phyloP scores from a whole-genome alignment of 2,329 filamentous ascomycete species.

The Purpureocillium lavendulum region DNA sequence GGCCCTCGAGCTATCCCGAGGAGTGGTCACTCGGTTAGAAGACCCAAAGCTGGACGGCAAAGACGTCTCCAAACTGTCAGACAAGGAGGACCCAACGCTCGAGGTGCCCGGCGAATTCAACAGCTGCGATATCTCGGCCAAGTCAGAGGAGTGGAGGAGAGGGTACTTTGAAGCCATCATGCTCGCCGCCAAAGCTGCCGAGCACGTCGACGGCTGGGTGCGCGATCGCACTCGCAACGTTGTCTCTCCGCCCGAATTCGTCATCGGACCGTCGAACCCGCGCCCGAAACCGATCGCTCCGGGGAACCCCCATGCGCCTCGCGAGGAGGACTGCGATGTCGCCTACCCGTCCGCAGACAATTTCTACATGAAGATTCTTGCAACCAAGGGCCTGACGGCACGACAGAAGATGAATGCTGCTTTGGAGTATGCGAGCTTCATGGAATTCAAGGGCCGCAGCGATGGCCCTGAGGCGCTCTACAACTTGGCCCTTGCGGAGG shows the following conservation, averaged over 20 bases:
- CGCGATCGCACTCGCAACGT: slow-evolving; percentile 57
- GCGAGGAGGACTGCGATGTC: slow-evolving; percentile 65
- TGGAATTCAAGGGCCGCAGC: slow-evolving; percentile 64
- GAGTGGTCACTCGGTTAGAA: slow-evolving; percentile 60
- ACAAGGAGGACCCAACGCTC: slow-evolving; percentile 53
- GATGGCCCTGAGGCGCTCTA: slow-evolving; percentile 66
- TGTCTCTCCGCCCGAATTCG: slow-evolving; percentile 62
- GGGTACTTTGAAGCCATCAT: slow-evolving; percentile 82
- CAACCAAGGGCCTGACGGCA: slow-evolving; percentile 69
- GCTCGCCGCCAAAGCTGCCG: slow-evolving; percentile 65
- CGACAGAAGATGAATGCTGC: slow-evolving; percentile 75
- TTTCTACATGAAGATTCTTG: slow-evolving; percentile 76
- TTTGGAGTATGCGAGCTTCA: slow-evolving; percentile 74
- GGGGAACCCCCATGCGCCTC: slow-evolving; percentile 53
- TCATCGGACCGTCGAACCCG: slow-evolving; percentile 79
- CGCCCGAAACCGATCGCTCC: slow-evolving; percentile 64
- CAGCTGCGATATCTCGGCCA: slow-evolving; percentile 61
- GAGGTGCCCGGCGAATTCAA: slow-evolving; percentile 62
- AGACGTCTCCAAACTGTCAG: slow-evolving; percentile 46
- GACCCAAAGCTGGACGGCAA: slow-evolving; percentile 60
- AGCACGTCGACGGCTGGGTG: slow-evolving; percentile 75
- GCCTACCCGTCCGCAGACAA: slow-evolving; percentile 64
- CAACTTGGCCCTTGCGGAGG: slow-evolving; percentile 67
- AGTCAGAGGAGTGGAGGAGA: slow-evolving; percentile 75
- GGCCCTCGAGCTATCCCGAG: slow-evolving; percentile 51